Conservation (phyloP, 1,284 basidiomycete genomes). For the Irpex lacteus region DNA sequence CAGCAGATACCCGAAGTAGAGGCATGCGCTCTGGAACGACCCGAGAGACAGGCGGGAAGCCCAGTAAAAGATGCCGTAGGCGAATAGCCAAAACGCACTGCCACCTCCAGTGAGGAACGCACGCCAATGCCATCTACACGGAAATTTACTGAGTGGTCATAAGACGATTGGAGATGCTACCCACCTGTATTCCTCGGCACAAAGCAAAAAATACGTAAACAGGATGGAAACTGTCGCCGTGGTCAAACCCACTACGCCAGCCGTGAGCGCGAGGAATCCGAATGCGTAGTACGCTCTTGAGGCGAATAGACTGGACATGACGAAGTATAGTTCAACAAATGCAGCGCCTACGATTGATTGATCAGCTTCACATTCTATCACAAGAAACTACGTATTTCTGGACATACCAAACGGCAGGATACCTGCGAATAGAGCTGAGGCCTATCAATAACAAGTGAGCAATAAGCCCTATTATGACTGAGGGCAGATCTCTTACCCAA, state of each 20-base stretch:
- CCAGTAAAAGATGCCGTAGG: slow-evolving; percentile 89
- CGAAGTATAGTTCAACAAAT: slow-evolving; percentile 95
- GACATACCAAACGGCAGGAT: slow-evolving; percentile 85
- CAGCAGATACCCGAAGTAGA: slow-evolving; percentile 92
- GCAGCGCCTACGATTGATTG: slow-evolving; percentile 64
- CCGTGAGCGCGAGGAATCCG: slow-evolving; percentile 91
- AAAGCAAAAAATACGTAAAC: slow-evolving; percentile 91
- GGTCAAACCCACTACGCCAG: slow-evolving; percentile 80
- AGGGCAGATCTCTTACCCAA: slow-evolving; percentile 48
- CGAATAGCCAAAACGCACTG: slow-evolving; percentile 89
- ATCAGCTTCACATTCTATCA: slow-evolving; percentile 1
- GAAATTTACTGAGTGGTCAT: background rate
- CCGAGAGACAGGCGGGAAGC: slow-evolving; percentile 80
- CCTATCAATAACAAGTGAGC: slow-evolving; percentile 38
- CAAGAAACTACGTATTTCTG: background rate
- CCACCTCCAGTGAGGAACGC: slow-evolving; percentile 94
- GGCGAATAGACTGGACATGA: slow-evolving; percentile 91
- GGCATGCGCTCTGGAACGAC: slow-evolving; percentile 78
- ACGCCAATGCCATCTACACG: slow-evolving; percentile 90
- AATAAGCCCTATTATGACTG: slow-evolving; percentile 7
- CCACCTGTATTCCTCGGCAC: slow-evolving; percentile 92
- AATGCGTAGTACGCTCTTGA: slow-evolving; percentile 95
- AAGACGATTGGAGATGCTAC: slow-evolving; percentile 18
- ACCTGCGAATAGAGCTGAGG: slow-evolving; percentile 80
- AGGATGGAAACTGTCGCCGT: slow-evolving; percentile 90